Conservation (phyloP, 2,329 filamentous ascomycete genomes). For the Pseudovirgaria hyperparasitica region DNA sequence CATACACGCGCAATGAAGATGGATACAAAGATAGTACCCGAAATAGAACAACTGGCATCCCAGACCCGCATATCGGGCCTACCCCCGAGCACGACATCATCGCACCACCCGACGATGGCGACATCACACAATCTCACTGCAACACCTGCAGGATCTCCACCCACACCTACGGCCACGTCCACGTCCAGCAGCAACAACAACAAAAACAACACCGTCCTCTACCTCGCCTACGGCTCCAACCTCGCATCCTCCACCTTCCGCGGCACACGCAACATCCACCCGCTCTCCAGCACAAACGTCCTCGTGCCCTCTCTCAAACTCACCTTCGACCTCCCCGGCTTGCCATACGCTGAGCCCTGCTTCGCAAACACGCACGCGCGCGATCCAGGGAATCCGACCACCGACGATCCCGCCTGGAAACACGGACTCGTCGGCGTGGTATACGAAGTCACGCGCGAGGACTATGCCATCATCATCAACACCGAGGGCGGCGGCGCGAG, state of each 20-base stretch:
- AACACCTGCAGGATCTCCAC: no score
- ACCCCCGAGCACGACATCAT: no score
- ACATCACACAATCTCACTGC: no score
- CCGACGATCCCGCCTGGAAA: slow-evolving; percentile 52
- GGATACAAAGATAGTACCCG: no score
- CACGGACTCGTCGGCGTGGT: slow-evolving; percentile 85
- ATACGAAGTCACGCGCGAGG: slow-evolving; percentile 76
- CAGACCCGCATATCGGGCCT: no score
- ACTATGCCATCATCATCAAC: slow-evolving; percentile 76
- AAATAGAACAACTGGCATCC: no score
- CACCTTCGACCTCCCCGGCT: slow-evolving; percentile 72
- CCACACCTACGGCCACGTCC: no score
- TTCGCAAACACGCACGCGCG: slow-evolving; percentile 70
- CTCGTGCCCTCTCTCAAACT: slow-evolving; percentile 65
- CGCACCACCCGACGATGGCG: no score
- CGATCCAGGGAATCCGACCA: slow-evolving; percentile 25
- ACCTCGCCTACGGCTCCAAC: slow-evolving; percentile 77
- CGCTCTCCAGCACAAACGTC: slow-evolving; percentile 70
- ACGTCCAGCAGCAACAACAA: neutral
- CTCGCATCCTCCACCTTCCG: slow-evolving; percentile 69
- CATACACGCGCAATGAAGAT: no score
- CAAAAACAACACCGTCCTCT: slow-evolving; percentile 23
- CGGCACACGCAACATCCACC: slow-evolving; percentile 63
- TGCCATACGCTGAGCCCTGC: slow-evolving; percentile 82
- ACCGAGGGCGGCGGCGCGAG: slow-evolving; percentile 78